Base-by-base conservation (phyloP, 164 flowering plant species). In the Umbilicus rupestris region DNA sequence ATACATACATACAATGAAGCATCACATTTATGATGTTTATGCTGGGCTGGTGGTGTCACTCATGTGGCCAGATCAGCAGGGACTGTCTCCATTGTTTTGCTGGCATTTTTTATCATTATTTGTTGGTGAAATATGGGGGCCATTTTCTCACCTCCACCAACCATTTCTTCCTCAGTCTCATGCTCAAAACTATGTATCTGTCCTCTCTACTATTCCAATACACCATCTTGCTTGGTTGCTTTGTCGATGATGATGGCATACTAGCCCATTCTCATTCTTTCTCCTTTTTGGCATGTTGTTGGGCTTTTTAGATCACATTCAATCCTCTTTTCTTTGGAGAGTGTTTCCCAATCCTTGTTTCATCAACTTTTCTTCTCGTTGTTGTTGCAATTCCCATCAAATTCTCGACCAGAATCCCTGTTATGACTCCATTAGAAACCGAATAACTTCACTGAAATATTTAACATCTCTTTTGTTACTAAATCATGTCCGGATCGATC, bases 41-140 rank as follows among this genome's bases (percentile, higher is more conserved):
- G 57, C 57, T 50, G 22, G 57, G 57, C 57, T 50, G 57, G 57
- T 16, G 57, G 57, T 50, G 28, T 50, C 22, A 22, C 57, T 50
- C 57, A 50, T 50, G 57, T 50, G 57, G 57, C 57, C 57, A 50
- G 57, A 50, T 50, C 26, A 50, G 29, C 57, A 20, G 22, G 57
- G 57, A 22, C 57, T 50, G 57, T 50, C 57, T 28, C 22, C 12
- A 50, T 50, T 50, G 57, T 50, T 16, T 20, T 50, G 57, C 0
- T 22, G 57, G 15, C 29, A 20, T 24, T 50, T 50, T 50, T 50
- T 20, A 50, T 50, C 57, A 50, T 50, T 50, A 50, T 50, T 50
- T 20, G 6, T 50, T 50, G 29, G 29, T 50, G 29, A 50, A 50
- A 20, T 50, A 50, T 50, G 29, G 22, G 57, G 57, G 57, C 3